phyloP scores from a whole-genome alignment of 2,329 filamentous ascomycete species.

The Fusarium virguliforme region DNA sequence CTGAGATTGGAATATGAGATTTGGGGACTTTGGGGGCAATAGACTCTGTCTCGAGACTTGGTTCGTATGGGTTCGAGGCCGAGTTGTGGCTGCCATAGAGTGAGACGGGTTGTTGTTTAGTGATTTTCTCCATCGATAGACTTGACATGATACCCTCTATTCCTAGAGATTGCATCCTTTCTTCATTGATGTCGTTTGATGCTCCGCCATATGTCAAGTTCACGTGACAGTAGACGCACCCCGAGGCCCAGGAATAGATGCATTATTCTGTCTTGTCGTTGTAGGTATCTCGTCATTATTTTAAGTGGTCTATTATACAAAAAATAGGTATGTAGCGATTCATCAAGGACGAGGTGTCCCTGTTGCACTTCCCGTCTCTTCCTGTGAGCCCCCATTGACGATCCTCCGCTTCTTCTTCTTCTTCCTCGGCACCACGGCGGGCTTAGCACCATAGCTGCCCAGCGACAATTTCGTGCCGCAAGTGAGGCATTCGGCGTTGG shows the following conservation, averaged over 20 bases:
- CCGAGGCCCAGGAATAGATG: not conserved
- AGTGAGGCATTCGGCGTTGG: constrained; percentile 81
- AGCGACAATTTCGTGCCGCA: constrained; percentile 85
- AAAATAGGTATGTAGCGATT: not conserved
- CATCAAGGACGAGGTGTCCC: constrained; percentile 69
- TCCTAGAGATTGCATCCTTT: constrained; percentile 39
- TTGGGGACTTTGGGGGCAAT: not conserved
- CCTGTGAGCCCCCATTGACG: constrained; percentile 67
- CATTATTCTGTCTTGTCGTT: constrained; percentile 14
- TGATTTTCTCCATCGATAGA: constrained; percentile 34
- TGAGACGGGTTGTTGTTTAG: constrained; percentile 8
- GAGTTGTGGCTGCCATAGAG: constrained; percentile 3
- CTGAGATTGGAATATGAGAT: constrained; percentile 3
- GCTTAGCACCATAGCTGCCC: constrained; percentile 82
- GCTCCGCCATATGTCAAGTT: not conserved
- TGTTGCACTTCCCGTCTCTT: constrained; percentile 72
- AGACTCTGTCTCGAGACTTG: not conserved
- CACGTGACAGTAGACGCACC: not conserved
- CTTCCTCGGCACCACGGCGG: constrained; percentile 79
- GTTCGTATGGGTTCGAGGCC: not conserved
- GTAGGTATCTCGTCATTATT: constrained; percentile 47
- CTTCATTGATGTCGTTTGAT: not conserved
- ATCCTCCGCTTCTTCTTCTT: constrained; percentile 85
- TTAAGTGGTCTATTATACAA: constrained; percentile 46
- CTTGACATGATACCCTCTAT: constrained; percentile 49